Evolutionary conservation across 2,329 filamentous ascomycete species (phyloP).

Genomic region (Alternaria ventricosa): DNA sequence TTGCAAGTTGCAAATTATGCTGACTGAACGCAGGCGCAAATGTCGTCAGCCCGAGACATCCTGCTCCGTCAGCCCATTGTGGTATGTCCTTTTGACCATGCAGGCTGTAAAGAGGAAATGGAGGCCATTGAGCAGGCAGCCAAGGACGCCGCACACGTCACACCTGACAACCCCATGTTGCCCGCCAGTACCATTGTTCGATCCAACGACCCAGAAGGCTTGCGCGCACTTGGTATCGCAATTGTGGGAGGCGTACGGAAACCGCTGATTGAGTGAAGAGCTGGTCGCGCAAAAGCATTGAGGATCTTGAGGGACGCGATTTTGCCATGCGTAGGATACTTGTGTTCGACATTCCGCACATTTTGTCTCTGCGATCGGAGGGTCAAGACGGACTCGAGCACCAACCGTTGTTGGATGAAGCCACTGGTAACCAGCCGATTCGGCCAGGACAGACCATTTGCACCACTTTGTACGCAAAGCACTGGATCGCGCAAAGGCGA

Average conservation of each 20-base stretch:
- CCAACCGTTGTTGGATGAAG: not conserved
- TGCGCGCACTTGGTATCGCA: constrained; percentile 66
- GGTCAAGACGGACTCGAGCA: not conserved
- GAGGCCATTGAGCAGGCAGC: constrained; percentile 96
- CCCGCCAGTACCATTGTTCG: constrained; percentile 83
- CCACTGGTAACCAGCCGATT: not conserved
- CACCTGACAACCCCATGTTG: constrained; percentile 90
- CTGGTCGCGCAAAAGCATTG: not conserved
- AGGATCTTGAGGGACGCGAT: not conserved
- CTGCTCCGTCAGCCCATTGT: constrained; percentile 89
- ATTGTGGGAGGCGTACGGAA: constrained; percentile 69
- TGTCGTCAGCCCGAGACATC: constrained; percentile 88
- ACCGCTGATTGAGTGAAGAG: constrained; percentile 68
- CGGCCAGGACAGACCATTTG: not conserved
- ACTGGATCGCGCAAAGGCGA: not conserved
- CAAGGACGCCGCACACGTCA: constrained; percentile 86
- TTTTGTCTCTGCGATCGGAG: not conserved
- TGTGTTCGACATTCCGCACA: not conserved
- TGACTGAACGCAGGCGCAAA: constrained; percentile 70
- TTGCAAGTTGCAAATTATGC: not conserved
- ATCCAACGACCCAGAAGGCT: constrained; percentile 72
- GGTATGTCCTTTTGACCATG: constrained; percentile 93
- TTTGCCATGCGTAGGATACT: not conserved
- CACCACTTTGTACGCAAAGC: not conserved
- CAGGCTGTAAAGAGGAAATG: constrained; percentile 98